These are phyloP conservation scores for Leucosporidium scottii DNA, from an alignment of 768 basidiomycete genomes.

Conservation along the genomic window DNA sequence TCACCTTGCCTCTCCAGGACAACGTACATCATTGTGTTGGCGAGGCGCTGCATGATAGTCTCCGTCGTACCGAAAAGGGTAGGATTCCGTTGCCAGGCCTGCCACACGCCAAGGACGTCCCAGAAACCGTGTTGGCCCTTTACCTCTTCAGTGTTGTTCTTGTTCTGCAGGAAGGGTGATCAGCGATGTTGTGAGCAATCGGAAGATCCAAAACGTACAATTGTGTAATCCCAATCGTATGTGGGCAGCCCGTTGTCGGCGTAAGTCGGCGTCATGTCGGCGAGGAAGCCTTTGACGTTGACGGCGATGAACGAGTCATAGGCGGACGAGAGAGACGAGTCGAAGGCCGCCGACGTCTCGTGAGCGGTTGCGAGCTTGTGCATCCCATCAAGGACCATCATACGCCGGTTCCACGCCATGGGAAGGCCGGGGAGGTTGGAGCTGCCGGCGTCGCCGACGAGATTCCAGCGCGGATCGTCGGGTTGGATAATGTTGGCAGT, in stretches of 20 bases:
- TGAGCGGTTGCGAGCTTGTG: slow-evolving; percentile 23
- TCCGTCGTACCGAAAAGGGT: slow-evolving; percentile 10
- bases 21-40: slow-evolving; percentile 10
- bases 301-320: slow-evolving; percentile 10
- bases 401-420: slow-evolving; percentile 27
- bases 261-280: slow-evolving; percentile 7
- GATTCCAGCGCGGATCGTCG: slow-evolving; percentile 12
- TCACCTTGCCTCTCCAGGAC: too few species aligned
- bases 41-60: slow-evolving; percentile 7
- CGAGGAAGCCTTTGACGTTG: slow-evolving; percentile 21
- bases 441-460: neutral
- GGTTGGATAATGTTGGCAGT: slow-evolving; percentile 21
- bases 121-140: neutral
- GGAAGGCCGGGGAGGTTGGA: slow-evolving; percentile 1
- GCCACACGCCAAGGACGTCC: slow-evolving; percentile 8
- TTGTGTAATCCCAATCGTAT: slow-evolving; percentile 20
- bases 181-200: too few species aligned
- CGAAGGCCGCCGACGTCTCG: slow-evolving; percentile 12
- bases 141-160: neutral
- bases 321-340: neutral
- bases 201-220: slow-evolving; percentile 1
- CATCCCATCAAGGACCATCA: slow-evolving; percentile 16
- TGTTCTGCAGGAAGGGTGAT: too few species aligned
- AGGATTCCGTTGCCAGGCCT: slow-evolving; percentile 15
- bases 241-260: neutral